phyloP scores from a whole-genome alignment of 2,329 filamentous ascomycete genomes.

The Botrytis tulipae region DNA sequence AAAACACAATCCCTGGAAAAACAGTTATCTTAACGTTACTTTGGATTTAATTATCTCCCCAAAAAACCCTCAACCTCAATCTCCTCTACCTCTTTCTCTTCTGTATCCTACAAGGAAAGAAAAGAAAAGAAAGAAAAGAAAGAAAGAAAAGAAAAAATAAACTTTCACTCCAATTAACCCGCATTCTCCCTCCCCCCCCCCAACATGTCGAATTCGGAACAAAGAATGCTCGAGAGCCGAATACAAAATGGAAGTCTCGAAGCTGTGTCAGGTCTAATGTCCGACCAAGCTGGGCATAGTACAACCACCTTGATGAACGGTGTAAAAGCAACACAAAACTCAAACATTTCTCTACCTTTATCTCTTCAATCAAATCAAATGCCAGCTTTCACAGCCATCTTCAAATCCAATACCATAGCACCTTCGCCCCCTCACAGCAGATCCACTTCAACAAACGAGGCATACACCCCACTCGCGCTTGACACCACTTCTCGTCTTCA shows the following conservation, averaged over 20 bases:
- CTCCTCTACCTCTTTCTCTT: no score
- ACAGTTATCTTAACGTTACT: conserved; percentile 5
- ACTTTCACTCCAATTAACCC: not conserved
- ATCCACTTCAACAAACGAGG: conserved; percentile 20
- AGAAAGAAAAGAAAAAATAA: not conserved
- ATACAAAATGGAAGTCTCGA: conserved; percentile 14
- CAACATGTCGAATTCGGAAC: conserved; percentile 13
- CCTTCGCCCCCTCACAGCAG: conserved; percentile 38
- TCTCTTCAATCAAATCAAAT: conserved; percentile 10
- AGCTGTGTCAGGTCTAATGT: conserved; percentile 8
- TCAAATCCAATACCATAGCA: conserved; percentile 43
- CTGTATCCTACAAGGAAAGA: not conserved
- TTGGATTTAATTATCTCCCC: not conserved
- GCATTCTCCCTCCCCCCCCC: not conserved
- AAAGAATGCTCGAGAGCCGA: conserved; percentile 8
- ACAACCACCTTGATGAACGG: conserved; percentile 1
- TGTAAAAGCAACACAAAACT: conserved; percentile 1
- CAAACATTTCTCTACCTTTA: conserved; percentile 4
- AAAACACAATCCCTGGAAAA: not conserved
- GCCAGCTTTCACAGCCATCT: conserved; percentile 28
- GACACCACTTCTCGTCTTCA: conserved; percentile 31
- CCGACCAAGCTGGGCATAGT: not conserved
- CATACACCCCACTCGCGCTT: conserved; percentile 27
- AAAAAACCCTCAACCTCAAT: not conserved
- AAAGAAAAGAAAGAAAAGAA: not conserved